Evolutionary conservation across 228 moss, liverwort and hornwort species (phyloP).

Genomic region (Sphagnum magellanicum): DNA sequence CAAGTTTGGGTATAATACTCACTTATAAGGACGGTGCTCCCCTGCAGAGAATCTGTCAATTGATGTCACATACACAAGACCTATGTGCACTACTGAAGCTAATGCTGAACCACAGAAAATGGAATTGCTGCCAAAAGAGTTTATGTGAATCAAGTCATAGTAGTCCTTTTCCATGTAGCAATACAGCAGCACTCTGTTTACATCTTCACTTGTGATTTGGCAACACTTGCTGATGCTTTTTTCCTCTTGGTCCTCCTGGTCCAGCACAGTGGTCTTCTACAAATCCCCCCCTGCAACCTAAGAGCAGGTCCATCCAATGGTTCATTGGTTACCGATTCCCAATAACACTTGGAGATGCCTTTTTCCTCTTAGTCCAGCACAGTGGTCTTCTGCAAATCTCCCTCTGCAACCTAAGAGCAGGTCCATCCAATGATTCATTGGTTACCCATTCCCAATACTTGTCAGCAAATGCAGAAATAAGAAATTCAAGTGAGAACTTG

Average conservation of each 20-base stretch:
- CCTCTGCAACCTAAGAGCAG: conserved; percentile 16
- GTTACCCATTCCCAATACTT: background rate
- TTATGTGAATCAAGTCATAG: conserved; percentile 81
- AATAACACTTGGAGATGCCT: conserved; percentile 16
- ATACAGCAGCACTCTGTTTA: conserved; percentile 73
- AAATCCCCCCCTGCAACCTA: conserved; percentile 17
- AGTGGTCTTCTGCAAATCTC: conserved; percentile 9
- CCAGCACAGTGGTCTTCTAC: conserved; percentile 10
- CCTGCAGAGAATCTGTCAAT: conserved; percentile 88
- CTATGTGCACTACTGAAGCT: conserved; percentile 68
- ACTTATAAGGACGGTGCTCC: conserved; percentile 86
- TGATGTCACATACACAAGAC: conserved; percentile 75
- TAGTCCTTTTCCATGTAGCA: conserved; percentile 71
- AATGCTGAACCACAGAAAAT: conserved; percentile 75
- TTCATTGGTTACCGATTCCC: no score
- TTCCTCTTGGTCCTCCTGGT: conserved; percentile 4
- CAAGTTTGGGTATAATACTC: conserved; percentile 1
- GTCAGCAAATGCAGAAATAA: no score
- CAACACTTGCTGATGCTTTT: conserved; percentile 26
- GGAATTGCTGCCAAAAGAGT: conserved; percentile 85
- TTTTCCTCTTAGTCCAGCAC: background rate
- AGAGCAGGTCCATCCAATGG: background rate
- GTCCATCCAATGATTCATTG: background rate
- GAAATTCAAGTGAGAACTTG: no score
- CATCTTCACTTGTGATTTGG: conserved; percentile 80